Evolutionary conservation across 345 rosid genomes (phyloP).

Genomic region (Hypericum androsaemum): DNA sequence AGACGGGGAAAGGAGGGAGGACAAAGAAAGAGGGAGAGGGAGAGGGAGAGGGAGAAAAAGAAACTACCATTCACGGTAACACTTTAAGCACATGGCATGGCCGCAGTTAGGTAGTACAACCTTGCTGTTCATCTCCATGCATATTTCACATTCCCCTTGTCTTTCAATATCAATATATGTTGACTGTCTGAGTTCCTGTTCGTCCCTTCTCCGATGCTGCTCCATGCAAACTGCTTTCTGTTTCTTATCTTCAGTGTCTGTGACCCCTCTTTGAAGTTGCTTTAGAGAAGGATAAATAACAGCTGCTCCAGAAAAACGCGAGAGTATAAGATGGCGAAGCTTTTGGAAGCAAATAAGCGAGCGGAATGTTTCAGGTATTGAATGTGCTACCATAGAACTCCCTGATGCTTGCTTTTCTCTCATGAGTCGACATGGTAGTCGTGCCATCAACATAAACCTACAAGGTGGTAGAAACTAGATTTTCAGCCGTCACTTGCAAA

Average conservation of each 20-base stretch:
- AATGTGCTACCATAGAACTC: conserved; percentile 52
- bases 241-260: conserved; percentile 49
- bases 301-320: conserved; percentile 25
- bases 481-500: too few relatives aligned
- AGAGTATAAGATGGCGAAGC: conserved; percentile 3
- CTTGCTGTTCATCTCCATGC: conserved; percentile 19
- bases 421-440: conserved; percentile 48
- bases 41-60: neutral
- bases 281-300: conserved; percentile 54
- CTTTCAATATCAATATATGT: conserved; percentile 41
- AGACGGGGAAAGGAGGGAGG: too few relatives aligned
- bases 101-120: conserved; percentile 20
- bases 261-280: conserved; percentile 51
- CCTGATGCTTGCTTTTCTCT: conserved; percentile 49
- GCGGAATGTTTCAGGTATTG: neutral
- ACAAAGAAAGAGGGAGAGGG: neutral
- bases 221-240: conserved; percentile 47
- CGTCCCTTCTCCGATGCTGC: conserved; percentile 46
- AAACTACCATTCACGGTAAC: conserved; percentile 18
- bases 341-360: too few relatives aligned
- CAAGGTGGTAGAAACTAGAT: conserved; percentile 4
- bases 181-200: conserved; percentile 20
- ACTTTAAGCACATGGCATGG: conserved; percentile 19
- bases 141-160: conserved; percentile 35
- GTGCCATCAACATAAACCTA: conserved; percentile 70